Evolutionary conservation across 495 filamentous ascomycete genomes (phyloP), one percentile per base, ranked within the genome.

Genomic region (Penicillium crystallinum): DNA sequence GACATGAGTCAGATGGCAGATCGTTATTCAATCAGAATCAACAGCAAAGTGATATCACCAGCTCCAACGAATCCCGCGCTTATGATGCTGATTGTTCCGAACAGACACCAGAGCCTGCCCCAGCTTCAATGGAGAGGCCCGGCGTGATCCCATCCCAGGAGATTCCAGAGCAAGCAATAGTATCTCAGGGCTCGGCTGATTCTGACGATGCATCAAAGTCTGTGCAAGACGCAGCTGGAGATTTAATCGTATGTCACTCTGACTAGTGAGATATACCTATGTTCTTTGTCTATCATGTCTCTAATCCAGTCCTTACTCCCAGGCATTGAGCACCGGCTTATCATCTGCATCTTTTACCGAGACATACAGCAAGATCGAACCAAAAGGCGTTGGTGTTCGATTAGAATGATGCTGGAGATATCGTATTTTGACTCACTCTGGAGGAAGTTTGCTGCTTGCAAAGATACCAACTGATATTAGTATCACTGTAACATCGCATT

Each of bases 21-120:
- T 22, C 45, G 15, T 8, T 27, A 14, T 17, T 8, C 37, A 7
- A 37, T 17, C 39, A 11, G 6, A 36, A 35, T 18, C 29, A 17
- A 14, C 45, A 27, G 36, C 19, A 33, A n/a, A 58, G 58, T 19
- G 59, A 47, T 22, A 11, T 37, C 11, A 42, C 48, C 41, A 36
- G 18, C 22, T 22, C 48, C 7, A 14, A 51, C 22, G 48, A 45
- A 1, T 40, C 36, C 7, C 19, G n/a, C 27, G n/a, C 29, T 10
- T 23, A 25, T 12, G 40, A 52, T 5, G 18, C 14, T 17, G 22
- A 44, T 14, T 23, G n/a, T 52, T 45, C 39, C 10, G n/a, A 37
- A 18, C 36, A 27, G 15, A 12, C 19, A 15, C 19, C 15, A 17
- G 29, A 23, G 2, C 36, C 15, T 8, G 36, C 33, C 21, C 21